These are phyloP conservation scores for Didymella glomerata DNA, from an alignment of 2,329 filamentous ascomycete genomes.

Conservation along the genomic window DNA sequence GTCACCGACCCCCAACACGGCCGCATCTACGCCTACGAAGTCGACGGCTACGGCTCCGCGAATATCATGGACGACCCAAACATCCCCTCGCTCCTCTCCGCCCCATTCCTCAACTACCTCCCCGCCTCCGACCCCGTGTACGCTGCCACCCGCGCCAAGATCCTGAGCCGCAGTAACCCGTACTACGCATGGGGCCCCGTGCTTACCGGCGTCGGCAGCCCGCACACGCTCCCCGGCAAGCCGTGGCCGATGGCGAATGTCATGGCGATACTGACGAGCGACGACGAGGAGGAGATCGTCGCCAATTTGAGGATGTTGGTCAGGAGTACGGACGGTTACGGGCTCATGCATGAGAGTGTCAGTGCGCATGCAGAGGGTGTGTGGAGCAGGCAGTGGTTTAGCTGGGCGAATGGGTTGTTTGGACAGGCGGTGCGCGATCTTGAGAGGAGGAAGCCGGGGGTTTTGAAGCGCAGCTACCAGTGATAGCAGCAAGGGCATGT, in stretches of 20 bases:
- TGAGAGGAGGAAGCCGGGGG: slow-evolving; percentile 53
- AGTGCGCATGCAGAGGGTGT: slow-evolving; percentile 49
- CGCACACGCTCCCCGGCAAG: slow-evolving; percentile 55
- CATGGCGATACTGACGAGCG: slow-evolving; percentile 58
- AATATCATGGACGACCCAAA: slow-evolving; percentile 78
- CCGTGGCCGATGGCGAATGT: slow-evolving; percentile 63
- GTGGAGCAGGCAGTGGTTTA: slow-evolving; percentile 61
- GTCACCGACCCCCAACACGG: slow-evolving; percentile 47
- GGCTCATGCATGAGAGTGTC: slow-evolving; percentile 62
- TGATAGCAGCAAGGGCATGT: neutral
- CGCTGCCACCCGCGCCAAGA: slow-evolving; percentile 54
- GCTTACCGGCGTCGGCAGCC: slow-evolving; percentile 56
- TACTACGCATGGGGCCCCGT: slow-evolving; percentile 59
- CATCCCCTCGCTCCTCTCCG: slow-evolving; percentile 70
- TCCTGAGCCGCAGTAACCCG: slow-evolving; percentile 56
- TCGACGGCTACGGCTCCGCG: slow-evolving; percentile 56
- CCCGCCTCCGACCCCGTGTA: slow-evolving; percentile 52
- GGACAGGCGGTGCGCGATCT: slow-evolving; percentile 58
- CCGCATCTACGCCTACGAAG: slow-evolving; percentile 58
- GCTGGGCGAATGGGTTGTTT: slow-evolving; percentile 62
- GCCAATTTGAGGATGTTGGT: slow-evolving; percentile 54
- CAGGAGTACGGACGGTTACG: slow-evolving; percentile 58
- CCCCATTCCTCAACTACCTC: slow-evolving; percentile 69
- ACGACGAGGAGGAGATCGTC: slow-evolving; percentile 57
- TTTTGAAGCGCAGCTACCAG: slow-evolving; percentile 50